Evolutionary conservation across 225 moss, liverwort and hornwort genomes (phyloP).

Genomic region (Lunularia cruciata): DNA sequence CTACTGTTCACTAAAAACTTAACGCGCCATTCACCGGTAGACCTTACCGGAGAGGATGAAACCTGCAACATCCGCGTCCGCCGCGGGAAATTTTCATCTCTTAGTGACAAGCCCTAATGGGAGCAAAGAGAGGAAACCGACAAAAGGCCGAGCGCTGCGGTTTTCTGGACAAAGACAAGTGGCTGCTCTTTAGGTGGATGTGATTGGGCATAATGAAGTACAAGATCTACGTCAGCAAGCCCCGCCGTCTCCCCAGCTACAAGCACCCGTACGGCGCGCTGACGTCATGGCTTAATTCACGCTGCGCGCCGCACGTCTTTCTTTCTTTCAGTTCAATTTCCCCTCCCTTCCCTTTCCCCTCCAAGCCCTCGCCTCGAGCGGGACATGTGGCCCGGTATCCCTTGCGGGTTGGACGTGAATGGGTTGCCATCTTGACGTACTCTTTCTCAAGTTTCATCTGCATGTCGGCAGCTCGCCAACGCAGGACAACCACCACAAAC

Average conservation of each 20-base stretch:
- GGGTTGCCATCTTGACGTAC: no score
- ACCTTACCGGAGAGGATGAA: no score
- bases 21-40: no score
- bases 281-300: conserved; percentile 1
- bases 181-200: background rate
- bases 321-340: no score
- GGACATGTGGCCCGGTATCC: no score
- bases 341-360: background rate
- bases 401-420: no score
- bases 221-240: background rate
- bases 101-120: no score
- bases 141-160: no score
- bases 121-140: no score
- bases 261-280: conserved; percentile 5
- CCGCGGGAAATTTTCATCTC: no score
- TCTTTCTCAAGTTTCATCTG: background rate
- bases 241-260: background rate
- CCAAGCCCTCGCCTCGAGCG: background rate
- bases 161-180: background rate
- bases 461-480: conserved; percentile 1
- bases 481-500: background rate
- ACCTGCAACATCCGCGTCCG: no score
- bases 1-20: no score
- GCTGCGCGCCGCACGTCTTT: conserved; percentile 10
- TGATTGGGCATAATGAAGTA: background rate